Conservation (phyloP, 2,329 filamentous ascomycete species). For the Pseudophaeomoniella oleicola region DNA sequence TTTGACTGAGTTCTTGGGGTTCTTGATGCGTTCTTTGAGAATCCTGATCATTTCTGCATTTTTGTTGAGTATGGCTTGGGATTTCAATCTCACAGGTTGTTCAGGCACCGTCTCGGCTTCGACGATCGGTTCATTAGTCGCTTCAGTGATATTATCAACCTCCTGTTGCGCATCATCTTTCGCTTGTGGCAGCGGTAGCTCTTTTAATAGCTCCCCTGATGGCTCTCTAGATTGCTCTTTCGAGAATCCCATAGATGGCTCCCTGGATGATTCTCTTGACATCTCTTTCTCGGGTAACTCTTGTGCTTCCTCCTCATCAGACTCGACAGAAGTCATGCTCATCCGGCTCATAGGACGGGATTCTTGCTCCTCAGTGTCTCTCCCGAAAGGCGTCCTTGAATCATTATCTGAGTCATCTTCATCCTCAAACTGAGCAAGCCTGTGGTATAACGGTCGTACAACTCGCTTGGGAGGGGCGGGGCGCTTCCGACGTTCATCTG, state of each 20-base stretch:
- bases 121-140: not conserved
- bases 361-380: conserved; percentile 75
- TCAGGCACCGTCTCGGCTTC: not conserved
- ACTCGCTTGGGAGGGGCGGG: conserved; percentile 46
- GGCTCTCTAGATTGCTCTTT: not conserved
- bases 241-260: not conserved
- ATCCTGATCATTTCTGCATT: not conserved
- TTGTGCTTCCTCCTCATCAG: conserved; percentile 33
- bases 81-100: no score
- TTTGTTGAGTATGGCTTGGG: not conserved
- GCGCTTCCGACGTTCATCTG: conserved; percentile 51
- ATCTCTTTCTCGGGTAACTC: not conserved
- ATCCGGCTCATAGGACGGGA: conserved; percentile 65
- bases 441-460: conserved; percentile 65
- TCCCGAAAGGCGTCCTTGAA: conserved; percentile 46
- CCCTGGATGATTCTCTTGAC: no score
- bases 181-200: not conserved
- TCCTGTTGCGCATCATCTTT: not conserved
- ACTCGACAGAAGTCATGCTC: conserved; percentile 37
- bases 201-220: not conserved
- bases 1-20: not conserved
- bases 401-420: conserved; percentile 85
- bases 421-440: conserved; percentile 56
- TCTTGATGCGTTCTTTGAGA: not conserved
- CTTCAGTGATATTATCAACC: not conserved